phyloP scores from a whole-genome alignment of 495 filamentous ascomycete species.

The Penicillium odoratum region DNA sequence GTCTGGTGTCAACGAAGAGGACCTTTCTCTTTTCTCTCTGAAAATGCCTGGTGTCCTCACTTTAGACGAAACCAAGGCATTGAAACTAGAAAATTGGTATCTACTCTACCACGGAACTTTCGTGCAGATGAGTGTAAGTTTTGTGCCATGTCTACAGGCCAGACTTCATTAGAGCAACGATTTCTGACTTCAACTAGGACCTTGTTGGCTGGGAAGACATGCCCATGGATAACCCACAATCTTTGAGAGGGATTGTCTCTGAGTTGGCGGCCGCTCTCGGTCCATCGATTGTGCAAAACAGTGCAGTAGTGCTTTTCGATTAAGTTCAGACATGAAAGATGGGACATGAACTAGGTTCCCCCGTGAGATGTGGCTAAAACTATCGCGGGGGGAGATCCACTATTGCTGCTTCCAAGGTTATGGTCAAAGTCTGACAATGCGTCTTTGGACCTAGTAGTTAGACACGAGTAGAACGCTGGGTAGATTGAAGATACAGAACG shows the following conservation, averaged over 20 bases:
- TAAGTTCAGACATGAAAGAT: constrained; percentile 7
- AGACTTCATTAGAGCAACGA: constrained; percentile 16
- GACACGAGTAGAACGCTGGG: too few relatives aligned
- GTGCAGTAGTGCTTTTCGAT: constrained; percentile 46
- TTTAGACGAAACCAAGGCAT: constrained; percentile 54
- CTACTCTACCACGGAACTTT: constrained; percentile 44
- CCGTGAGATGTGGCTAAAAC: background rate
- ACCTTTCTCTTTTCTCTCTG: constrained; percentile 62
- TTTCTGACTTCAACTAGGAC: constrained; percentile 43
- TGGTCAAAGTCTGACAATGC: too few relatives aligned
- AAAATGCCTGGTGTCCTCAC: constrained; percentile 79
- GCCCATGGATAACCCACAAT: constrained; percentile 47
- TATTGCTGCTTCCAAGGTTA: background rate
- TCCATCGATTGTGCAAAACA: constrained; percentile 58
- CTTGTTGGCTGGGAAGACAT: constrained; percentile 68
- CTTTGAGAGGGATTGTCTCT: constrained; percentile 65
- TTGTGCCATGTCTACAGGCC: background rate
- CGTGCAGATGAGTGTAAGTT: constrained; percentile 46
- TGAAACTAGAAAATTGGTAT: constrained; percentile 63
- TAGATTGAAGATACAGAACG: too few relatives aligned
- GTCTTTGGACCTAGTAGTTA: too few relatives aligned
- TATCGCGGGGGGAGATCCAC: background rate
- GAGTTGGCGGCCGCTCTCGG: constrained; percentile 80
- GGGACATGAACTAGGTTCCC: background rate
- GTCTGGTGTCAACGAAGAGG: constrained; percentile 38